Percentiles rank a stretch among this genome's conserved stretches.
Conservation (phyloP, 106 monocot species). For the Ottelia alismoides region DNA sequence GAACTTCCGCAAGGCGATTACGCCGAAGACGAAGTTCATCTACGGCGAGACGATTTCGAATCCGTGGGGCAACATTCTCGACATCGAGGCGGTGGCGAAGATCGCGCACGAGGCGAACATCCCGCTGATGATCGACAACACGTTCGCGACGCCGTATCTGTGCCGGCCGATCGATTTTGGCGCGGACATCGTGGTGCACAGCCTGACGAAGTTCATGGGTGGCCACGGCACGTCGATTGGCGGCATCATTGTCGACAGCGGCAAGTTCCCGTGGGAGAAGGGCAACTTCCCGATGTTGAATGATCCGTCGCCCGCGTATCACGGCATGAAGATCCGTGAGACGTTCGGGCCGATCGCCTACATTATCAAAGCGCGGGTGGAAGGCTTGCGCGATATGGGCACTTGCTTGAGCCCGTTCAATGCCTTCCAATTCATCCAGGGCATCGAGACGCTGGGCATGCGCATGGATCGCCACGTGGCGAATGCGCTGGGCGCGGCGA, state of each 20-base stretch:
- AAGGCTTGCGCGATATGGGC: background rate
- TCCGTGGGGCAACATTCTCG: background rate
- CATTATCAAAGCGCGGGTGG: background rate
- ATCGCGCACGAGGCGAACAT: background rate
- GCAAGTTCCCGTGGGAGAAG: background rate
- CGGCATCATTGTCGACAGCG: background rate
- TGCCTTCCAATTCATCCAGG: background rate
- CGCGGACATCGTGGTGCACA: too few species aligned
- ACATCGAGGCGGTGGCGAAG: background rate
- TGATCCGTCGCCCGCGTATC: background rate
- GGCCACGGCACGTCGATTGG: background rate
- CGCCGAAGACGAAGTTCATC: background rate
- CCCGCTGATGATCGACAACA: background rate
- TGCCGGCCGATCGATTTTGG: background rate
- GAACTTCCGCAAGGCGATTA: background rate
- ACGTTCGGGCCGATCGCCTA: background rate
- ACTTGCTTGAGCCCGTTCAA: background rate
- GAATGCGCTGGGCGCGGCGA: background rate
- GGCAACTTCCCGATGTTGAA: background rate
- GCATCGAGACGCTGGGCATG: background rate
- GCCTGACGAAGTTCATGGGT: background rate
- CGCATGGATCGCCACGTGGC: background rate
- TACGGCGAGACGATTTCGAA: background rate
- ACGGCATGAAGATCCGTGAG: background rate
- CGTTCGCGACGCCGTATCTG: background rate